Base-by-base conservation (phyloP, 495 filamentous ascomycete species). In the Penicillium manginii region DNA sequence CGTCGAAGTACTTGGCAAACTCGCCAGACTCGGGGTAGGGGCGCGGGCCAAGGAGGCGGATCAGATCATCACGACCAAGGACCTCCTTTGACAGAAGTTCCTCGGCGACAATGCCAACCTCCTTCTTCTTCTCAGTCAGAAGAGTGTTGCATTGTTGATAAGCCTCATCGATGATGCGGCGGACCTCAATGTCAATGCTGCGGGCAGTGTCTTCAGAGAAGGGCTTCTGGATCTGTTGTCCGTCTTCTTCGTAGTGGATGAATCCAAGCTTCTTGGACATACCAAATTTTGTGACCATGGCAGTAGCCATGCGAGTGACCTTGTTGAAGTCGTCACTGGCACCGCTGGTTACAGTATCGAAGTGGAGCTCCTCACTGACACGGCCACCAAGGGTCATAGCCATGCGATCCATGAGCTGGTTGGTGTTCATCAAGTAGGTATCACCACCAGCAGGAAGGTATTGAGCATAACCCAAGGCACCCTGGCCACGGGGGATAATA, bases 361-460 rank as follows among this genome's bases (percentile, higher is more conserved):
- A 98, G 74, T 98, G 92, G 4, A 98, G 70, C 74, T 98, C 94
- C 74, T 98, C 94, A 37, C 88, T 92, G 40, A 98, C 90, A 60
- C 94, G 88, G 3, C 94, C 94, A 63, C 90, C 94, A 39, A 98
- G 85, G 17, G 94, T 97, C 94, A 98, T 98, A 59, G 96, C 94
- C 96, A 98, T 98, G 58, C 96, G 91, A 74, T 98, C 94, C 93
- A 97, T 97, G 23, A 98, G 79, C 78, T 98, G 94, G 72, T 93
- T 88, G 61, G 91, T 87, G 61, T 86, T 97, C 92, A 98, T 90
- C 52, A 98, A 83, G 73, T 97, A 97, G 23, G 89, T 90, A 69
- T 98, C 94, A 39, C 75, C 75, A 31, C 88, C 85, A 2, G 86
- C 76, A 2, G 94, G 94, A n/a, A 98, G 83, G 71, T 97, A 97